Evolutionary conservation across 805 yeast species (phyloP).

Genomic region (Zygosaccharomyces gambellarensis): DNA sequence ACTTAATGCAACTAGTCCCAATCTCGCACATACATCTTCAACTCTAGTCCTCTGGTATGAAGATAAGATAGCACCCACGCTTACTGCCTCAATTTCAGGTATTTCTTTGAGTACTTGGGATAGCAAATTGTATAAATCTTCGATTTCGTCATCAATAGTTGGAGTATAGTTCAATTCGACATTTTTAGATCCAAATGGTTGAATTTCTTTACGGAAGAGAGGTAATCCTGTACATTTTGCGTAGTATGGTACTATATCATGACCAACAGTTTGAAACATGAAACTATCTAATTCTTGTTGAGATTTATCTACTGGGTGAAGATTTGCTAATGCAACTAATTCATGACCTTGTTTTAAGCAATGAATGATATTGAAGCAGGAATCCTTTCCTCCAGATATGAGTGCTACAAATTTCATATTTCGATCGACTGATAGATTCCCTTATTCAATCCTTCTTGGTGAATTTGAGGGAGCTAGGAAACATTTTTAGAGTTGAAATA

Average conservation of each 20-base stretch:
- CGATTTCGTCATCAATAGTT: conserved; percentile 81
- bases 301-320: conserved; percentile 53
- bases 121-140: conserved; percentile 63
- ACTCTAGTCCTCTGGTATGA: conserved; percentile 94
- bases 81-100: conserved; percentile 78
- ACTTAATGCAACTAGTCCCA: conserved; percentile 64
- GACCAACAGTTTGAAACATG: conserved; percentile 98
- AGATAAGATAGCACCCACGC: conserved; percentile 93
- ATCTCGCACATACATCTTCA: conserved; percentile 77
- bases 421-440: not conserved
- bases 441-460: too few species aligned
- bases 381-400: conserved; percentile 94
- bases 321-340: conserved; percentile 76
- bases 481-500: too few species aligned
- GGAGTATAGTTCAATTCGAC: conserved; percentile 61
- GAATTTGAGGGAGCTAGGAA: too few species aligned
- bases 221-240: conserved; percentile 74
- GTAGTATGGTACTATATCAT: conserved; percentile 63
- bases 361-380: conserved; percentile 83
- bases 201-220: conserved; percentile 61
- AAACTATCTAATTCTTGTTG: conserved; percentile 81
- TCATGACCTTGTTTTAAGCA: conserved; percentile 85
- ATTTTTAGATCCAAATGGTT: conserved; percentile 54
- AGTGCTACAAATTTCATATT: conserved; percentile 87
- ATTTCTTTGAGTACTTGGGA: conserved; percentile 43